A percentile compares a stretch with the other conserved stretches of the same genome.
phyloP scores from a whole-genome alignment of 2,329 filamentous ascomycete species.

The Arthroderma sp. region DNA sequence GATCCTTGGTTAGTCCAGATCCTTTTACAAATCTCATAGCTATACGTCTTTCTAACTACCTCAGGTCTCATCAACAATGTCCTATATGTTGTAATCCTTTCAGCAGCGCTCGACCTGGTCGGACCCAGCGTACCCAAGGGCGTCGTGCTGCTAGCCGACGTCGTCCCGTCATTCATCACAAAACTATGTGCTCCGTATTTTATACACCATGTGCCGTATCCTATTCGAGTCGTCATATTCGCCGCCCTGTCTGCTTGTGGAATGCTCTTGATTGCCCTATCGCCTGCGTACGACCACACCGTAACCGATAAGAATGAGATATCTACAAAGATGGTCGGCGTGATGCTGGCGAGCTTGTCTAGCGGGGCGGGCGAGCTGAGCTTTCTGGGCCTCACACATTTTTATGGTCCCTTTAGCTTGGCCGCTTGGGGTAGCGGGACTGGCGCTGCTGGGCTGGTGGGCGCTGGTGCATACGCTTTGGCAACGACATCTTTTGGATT shows the following conservation, averaged over 20 bases:
- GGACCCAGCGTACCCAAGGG: conserved; percentile 76
- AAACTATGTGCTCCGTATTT: conserved; percentile 89
- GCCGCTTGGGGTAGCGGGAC: conserved; percentile 90
- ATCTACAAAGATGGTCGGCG: conserved; percentile 63
- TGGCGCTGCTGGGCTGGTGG: conserved; percentile 73
- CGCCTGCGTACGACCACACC: conserved; percentile 40
- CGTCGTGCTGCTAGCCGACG: conserved; percentile 82
- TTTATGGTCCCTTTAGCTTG: conserved; percentile 74
- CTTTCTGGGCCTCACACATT: conserved; percentile 84
- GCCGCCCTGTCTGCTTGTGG: conserved; percentile 63
- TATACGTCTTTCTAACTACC: not conserved
- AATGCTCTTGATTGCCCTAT: conserved; percentile 79
- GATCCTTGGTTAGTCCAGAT: conserved; percentile 60
- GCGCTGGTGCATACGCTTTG: conserved; percentile 75
- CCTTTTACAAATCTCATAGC: not conserved
- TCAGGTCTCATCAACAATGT: conserved; percentile 95
- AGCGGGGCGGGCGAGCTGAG: conserved; percentile 81
- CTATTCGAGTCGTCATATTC: conserved; percentile 58
- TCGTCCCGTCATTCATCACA: conserved; percentile 74
- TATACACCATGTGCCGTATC: conserved; percentile 76
- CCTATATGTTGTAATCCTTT: conserved; percentile 93
- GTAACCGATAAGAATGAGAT: conserved; percentile 37
- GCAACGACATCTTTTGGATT: conserved; percentile 70
- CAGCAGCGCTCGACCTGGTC: conserved; percentile 87
- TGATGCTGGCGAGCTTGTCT: conserved; percentile 71